A percentile compares a stretch with the other conserved stretches of the same genome.
Evolutionary conservation across 352 stramenopile genomes (phyloP).

Genomic region (Blastocystis sp.): DNA sequence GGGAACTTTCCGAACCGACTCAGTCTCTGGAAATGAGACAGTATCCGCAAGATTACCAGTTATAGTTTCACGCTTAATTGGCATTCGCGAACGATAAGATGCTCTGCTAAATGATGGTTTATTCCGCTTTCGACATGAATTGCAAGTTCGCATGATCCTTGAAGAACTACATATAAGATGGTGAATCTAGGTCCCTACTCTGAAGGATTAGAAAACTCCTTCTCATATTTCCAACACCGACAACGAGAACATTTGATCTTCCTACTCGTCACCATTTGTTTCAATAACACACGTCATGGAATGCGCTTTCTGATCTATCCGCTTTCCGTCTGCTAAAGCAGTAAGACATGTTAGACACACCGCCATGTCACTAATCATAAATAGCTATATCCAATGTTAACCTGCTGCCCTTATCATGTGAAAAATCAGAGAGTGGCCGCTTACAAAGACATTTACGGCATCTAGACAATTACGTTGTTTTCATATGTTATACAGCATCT

Average conservation of each 20-base stretch:
- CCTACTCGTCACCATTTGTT: not conserved
- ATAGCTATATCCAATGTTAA: not conserved
- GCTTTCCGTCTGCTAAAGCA: not conserved
- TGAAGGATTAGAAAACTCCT: not conserved
- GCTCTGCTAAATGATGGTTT: conserved; percentile 10
- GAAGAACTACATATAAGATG: conserved; percentile 6
- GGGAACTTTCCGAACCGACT: not conserved
- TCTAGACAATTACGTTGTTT: not conserved
- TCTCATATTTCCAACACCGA: conserved; percentile 47
- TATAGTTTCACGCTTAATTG: not conserved
- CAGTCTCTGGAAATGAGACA: too few species aligned
- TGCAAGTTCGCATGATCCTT: conserved; percentile 57
- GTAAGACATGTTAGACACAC: not conserved
- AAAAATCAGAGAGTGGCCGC: not conserved
- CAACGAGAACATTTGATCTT: conserved; percentile 61
- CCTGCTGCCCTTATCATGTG: not conserved
- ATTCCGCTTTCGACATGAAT: conserved; percentile 20
- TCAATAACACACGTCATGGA: not conserved
- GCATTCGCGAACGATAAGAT: not conserved
- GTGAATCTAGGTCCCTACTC: not conserved
- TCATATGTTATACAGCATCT: not conserved
- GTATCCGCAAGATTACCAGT: not conserved
- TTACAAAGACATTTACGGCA: not conserved
- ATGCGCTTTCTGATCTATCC: not conserved
- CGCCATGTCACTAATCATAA: not conserved